Conservation (phyloP, 208 protist species). For the Leishmania martiniquensis region DNA sequence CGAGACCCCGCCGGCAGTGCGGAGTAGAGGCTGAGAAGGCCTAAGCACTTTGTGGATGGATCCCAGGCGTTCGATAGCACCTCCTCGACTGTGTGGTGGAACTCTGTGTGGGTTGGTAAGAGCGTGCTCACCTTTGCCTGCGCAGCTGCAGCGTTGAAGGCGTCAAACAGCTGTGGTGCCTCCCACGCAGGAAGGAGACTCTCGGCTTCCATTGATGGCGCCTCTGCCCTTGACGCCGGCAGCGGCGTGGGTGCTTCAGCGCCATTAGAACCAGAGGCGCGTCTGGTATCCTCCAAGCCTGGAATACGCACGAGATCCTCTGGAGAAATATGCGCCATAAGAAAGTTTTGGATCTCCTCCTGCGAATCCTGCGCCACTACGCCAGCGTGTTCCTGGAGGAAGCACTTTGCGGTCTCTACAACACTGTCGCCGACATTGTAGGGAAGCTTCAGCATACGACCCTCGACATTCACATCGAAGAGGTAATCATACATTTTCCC, state of each 20-base stretch:
- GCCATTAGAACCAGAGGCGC: background rate
- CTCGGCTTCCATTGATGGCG: background rate
- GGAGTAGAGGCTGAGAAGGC: slow-evolving; percentile 16
- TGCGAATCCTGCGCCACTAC: slow-evolving; percentile 85
- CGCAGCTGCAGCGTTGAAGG: slow-evolving; percentile 55
- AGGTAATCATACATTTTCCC: slow-evolving; percentile 95
- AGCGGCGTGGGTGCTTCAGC: background rate
- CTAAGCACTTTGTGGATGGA: slow-evolving; percentile 8
- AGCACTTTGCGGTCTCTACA: slow-evolving; percentile 87
- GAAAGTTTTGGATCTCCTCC: slow-evolving; percentile 94
- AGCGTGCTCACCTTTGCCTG: slow-evolving; percentile 65
- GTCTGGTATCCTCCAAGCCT: slow-evolving; percentile 23
- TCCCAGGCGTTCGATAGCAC: background rate
- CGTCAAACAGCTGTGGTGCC: slow-evolving; percentile 32
- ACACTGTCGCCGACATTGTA: slow-evolving; percentile 93
- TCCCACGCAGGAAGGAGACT: slow-evolving; percentile 23
- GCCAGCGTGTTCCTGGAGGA: slow-evolving; percentile 81
- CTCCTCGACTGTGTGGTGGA: slow-evolving; percentile 13
- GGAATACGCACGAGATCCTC: slow-evolving; percentile 44
- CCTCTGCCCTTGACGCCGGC: background rate
- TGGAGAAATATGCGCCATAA: slow-evolving; percentile 68
- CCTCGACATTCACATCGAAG: slow-evolving; percentile 94
- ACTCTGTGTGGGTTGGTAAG: slow-evolving; percentile 10
- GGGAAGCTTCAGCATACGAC: slow-evolving; percentile 80
- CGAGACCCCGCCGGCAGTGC: slow-evolving; percentile 32